Base-by-base conservation (phyloP, 495 filamentous ascomycete species). In the Symbiotaphrina buchneri region DNA sequence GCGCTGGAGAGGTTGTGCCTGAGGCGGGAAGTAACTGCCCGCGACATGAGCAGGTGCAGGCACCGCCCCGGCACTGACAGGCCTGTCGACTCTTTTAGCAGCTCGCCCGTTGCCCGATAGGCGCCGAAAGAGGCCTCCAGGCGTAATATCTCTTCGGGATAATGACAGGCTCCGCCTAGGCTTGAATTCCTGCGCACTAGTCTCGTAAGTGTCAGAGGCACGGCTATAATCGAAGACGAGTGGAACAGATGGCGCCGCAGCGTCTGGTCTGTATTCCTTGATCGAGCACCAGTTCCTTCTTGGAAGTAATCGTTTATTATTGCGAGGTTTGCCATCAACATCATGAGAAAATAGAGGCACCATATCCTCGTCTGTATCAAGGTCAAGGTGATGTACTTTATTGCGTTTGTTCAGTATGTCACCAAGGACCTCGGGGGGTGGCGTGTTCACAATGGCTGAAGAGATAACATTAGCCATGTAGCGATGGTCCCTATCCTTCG, bases 251-350 rank as follows among this genome's bases (percentile, higher is more conserved):
- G 67, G 71, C n/a, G 81, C 80, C 0, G 75, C 85, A 26, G 49
- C 44, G 27, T 72, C 80, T 2, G 81, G 81, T n/a, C 66, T 55
- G 44, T 85, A 92, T 42, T 71, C 57, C 18, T 75, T 63, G 37
- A 94, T 83, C 5, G 78, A 75, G 50, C 81, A 91, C 78, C 81
- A 94, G 42, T 94, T 94, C 18, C 83, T 65, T 23, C 90, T 71
- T 18, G 84, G 83, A 8, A 97, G 61, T n/a, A 97, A 55, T 33
- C 69, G 66, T 41, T 81, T 85, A 51, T 97, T 97, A 44, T 90
- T 93, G 37, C 87, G 67, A 7, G 68, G 56, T 44, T 82, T 84
- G 27, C 77, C 78, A 42, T 92, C 82, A 2, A 92, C 80, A 43
- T 91, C 87, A 30, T 76, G 68, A 0, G 57, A 60, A 49, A 97